phyloP scores from a whole-genome alignment of 176 grass and related monocot genomes.

The Oryza australiensis region DNA sequence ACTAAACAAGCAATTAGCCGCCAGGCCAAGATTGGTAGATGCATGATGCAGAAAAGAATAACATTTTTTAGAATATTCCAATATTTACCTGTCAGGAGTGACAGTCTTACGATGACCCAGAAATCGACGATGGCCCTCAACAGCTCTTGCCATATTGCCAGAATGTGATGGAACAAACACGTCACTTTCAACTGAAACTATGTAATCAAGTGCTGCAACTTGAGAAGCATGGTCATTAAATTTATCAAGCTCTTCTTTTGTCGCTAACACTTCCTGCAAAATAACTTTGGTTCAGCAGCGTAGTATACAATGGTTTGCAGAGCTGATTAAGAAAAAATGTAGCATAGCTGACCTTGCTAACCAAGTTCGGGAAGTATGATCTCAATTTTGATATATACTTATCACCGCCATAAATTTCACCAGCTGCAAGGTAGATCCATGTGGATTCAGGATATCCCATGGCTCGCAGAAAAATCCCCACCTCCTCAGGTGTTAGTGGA shows the following conservation, averaged over 20 bases:
- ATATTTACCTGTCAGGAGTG: constrained; percentile 73
- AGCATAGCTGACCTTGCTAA: constrained; percentile 70
- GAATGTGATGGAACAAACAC: constrained; percentile 82
- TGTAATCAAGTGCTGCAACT: constrained; percentile 86
- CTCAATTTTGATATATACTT: constrained; percentile 80
- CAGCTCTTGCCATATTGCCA: constrained; percentile 97
- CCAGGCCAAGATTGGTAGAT: neutral
- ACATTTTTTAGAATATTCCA: neutral
- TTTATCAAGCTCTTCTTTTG: constrained; percentile 65
- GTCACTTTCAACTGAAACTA: constrained; percentile 95
- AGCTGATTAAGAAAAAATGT: constrained; percentile 13
- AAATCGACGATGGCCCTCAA: constrained; percentile 92
- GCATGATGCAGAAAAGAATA: neutral
- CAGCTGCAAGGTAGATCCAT: constrained; percentile 92
- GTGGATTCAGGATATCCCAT: constrained; percentile 83
- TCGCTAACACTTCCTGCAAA: constrained; percentile 70
- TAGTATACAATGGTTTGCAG: neutral
- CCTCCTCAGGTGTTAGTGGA: constrained; percentile 81
- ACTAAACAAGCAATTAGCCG: constrained; percentile 5
- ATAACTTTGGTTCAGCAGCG: constrained; percentile 11
- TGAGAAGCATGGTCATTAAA: constrained; percentile 78
- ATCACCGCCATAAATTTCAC: constrained; percentile 93
- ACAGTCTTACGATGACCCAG: constrained; percentile 82
- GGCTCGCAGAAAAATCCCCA: constrained; percentile 74
- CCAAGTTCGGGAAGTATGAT: constrained; percentile 79